phyloP scores from a whole-genome alignment of 75 land plant species.

The Ceratopteris richardii region DNA sequence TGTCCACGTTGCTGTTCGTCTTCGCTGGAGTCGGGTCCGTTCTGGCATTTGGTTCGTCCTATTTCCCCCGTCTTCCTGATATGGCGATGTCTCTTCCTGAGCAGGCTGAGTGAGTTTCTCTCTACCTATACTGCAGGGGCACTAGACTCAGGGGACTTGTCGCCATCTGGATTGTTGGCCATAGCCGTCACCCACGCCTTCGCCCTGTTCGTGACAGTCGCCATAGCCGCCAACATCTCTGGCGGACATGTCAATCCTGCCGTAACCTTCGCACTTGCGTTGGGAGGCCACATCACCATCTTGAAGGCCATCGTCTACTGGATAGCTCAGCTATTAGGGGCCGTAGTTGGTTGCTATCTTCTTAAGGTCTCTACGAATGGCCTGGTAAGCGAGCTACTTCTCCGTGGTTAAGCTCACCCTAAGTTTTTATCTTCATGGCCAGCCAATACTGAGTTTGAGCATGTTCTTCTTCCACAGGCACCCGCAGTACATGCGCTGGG shows the following conservation, averaged over 20 bases:
- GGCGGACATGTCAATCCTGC: constrained; percentile 98
- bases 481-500: constrained; percentile 32
- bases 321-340: constrained; percentile 73
- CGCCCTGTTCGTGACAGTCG: constrained; percentile 50
- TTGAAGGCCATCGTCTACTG: constrained; percentile 63
- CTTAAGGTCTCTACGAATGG: constrained; percentile 39
- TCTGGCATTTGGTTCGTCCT: constrained; percentile 30
- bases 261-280: constrained; percentile 66
- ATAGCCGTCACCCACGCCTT: constrained; percentile 65
- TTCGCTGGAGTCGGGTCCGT: constrained; percentile 57
- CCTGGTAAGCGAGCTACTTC: constrained; percentile 29
- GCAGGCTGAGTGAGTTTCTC: too few relatives aligned
- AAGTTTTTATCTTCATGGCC: constrained; percentile 2
- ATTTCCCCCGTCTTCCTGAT: not conserved
- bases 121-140: constrained; percentile 44
- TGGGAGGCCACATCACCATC: constrained; percentile 67
- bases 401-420: constrained; percentile 2
- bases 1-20: constrained; percentile 52
- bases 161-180: constrained; percentile 44
- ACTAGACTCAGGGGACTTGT: constrained; percentile 31
- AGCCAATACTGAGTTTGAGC: too few relatives aligned
- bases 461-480: constrained; percentile 12
- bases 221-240: constrained; percentile 58
- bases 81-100: too few relatives aligned
- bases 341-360: constrained; percentile 51